A percentile compares a stretch with the other conserved stretches of the same genome.
Evolutionary conservation across 2,329 filamentous ascomycete species (phyloP).

Genomic region (Colletotrichum camelliae): DNA sequence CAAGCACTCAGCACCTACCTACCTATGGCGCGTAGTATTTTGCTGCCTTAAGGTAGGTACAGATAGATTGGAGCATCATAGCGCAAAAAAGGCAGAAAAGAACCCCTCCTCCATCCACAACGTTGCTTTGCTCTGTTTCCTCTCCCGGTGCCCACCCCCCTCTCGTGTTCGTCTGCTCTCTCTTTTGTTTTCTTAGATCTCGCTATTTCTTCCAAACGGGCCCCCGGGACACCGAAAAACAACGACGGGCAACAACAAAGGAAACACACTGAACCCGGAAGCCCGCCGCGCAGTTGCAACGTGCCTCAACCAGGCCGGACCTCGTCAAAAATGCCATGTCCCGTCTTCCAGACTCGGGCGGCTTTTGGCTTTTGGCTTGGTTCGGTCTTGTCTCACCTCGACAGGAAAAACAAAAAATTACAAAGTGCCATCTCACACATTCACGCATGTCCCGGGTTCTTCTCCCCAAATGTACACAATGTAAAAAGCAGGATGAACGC

Average conservation of each 20-base stretch:
- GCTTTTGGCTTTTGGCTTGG: neutral
- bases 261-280: neutral
- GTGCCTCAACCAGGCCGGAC: constrained; percentile 9
- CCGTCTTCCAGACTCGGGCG: constrained; percentile 3
- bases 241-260: neutral
- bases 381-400: constrained; percentile 11
- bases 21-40: neutral
- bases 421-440: neutral
- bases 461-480: neutral
- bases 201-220: neutral
- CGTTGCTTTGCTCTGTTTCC: neutral
- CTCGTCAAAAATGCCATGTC: neutral
- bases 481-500: neutral
- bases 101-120: neutral
- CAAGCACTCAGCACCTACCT: neutral
- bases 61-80: constrained; percentile 6
- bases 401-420: neutral
- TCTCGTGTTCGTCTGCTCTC: neutral
- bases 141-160: neutral
- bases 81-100: neutral
- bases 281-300: constrained; percentile 12
- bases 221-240: neutral
- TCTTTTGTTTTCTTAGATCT: neutral
- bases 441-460: neutral
- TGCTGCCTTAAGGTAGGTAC: neutral